Conservation (phyloP, 1,284 basidiomycete species). For the Austropuccinia psidii region DNA sequence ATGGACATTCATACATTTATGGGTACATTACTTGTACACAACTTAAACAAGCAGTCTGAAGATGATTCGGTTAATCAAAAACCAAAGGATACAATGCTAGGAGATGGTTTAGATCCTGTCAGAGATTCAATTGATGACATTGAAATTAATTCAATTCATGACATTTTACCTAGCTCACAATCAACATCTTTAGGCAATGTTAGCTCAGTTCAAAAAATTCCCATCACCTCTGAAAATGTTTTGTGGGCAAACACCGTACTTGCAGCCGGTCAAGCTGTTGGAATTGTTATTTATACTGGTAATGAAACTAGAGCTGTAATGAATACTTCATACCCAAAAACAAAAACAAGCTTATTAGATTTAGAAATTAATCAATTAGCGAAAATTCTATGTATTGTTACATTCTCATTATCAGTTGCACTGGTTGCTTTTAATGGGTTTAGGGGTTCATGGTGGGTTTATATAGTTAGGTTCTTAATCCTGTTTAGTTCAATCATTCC, state of each 20-base stretch:
- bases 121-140: conserved; percentile 37
- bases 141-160: conserved; percentile 24
- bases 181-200: not conserved
- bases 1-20: conserved; percentile 97
- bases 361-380: conserved; percentile 90
- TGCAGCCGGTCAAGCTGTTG: conserved; percentile 85
- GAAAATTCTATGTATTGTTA: conserved; percentile 93
- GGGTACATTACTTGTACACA: conserved; percentile 77
- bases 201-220: conserved; percentile 53
- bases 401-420: conserved; percentile 79
- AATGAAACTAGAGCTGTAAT: conserved; percentile 94
- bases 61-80: conserved; percentile 36
- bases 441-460: conserved; percentile 89
- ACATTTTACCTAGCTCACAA: not conserved
- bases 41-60: conserved; percentile 51
- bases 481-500: conserved; percentile 98
- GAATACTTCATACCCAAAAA: conserved; percentile 95
- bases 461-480: conserved; percentile 92
- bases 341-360: conserved; percentile 87
- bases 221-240: conserved; percentile 84
- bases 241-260: conserved; percentile 97
- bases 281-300: conserved; percentile 89
- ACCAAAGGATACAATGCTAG: not conserved
- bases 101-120: conserved; percentile 25
- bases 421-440: conserved; percentile 96